Conservation (phyloP, 352 stramenopile species). For the Phytophthora pluvialis region DNA sequence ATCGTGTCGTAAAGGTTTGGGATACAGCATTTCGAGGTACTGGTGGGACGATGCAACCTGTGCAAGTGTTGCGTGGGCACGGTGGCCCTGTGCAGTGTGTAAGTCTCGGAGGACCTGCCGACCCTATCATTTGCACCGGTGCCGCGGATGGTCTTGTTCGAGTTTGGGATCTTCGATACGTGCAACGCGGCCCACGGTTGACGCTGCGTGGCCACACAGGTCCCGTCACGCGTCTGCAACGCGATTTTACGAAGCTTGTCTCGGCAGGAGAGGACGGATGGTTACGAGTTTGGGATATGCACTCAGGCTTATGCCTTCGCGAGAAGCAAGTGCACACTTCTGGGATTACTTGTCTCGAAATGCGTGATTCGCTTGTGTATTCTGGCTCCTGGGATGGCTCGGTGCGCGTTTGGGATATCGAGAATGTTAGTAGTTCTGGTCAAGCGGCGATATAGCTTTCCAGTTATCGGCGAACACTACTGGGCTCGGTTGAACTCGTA, state of each 20-base stretch:
- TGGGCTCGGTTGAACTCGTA: too few species aligned
- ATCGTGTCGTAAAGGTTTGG: constrained; percentile 83
- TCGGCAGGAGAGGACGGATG: constrained; percentile 78
- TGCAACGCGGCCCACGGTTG: constrained; percentile 70
- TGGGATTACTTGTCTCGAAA: constrained; percentile 66
- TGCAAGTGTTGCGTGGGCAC: constrained; percentile 68
- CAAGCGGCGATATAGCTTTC: constrained; percentile 18
- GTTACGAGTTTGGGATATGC: constrained; percentile 82
- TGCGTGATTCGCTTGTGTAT: constrained; percentile 71
- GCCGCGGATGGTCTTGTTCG: constrained; percentile 75
- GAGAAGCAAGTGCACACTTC: constrained; percentile 63
- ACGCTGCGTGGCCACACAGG: constrained; percentile 59
- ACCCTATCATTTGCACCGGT: constrained; percentile 82
- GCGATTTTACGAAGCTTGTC: constrained; percentile 84
- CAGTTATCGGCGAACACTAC: too few species aligned
- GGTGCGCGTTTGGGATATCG: constrained; percentile 73
- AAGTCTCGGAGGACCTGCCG: constrained; percentile 69
- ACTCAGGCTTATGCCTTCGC: constrained; percentile 72
- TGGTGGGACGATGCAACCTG: constrained; percentile 40
- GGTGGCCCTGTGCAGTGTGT: constrained; percentile 74
- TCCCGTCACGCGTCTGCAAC: constrained; percentile 67
- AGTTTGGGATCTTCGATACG: constrained; percentile 85
- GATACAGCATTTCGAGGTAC: constrained; percentile 68
- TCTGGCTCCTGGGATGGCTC: constrained; percentile 81
- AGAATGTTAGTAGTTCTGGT: constrained; percentile 37